Conservation (phyloP, 2,329 filamentous ascomycete species). For the Aspergillus alliaceus region DNA sequence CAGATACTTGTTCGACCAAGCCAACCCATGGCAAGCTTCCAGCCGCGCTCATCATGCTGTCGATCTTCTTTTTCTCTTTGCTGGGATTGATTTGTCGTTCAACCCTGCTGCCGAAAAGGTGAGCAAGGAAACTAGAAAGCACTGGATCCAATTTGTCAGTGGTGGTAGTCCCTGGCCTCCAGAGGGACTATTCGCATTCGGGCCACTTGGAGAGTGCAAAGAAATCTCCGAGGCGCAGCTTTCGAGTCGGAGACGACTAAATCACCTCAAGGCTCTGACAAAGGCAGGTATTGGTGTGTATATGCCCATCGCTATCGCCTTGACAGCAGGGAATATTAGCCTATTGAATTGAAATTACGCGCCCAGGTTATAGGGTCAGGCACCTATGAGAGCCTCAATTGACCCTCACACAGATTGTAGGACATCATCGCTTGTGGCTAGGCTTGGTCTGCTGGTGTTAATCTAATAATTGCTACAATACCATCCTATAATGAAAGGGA, state of each 20-base stretch:
- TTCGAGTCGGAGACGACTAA: constrained; percentile 33
- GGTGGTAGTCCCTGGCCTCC: constrained; percentile 38
- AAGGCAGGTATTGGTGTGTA: constrained; percentile 30
- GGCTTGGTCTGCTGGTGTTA: neutral
- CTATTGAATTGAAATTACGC: constrained; percentile 42
- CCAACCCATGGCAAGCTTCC: constrained; percentile 50
- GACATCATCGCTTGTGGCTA: neutral
- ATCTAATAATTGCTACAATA: neutral
- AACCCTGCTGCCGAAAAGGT: constrained; percentile 34
- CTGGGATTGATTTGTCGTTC: constrained; percentile 38
- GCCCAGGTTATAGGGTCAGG: no score
- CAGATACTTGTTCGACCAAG: constrained; percentile 46
- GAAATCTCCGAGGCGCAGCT: constrained; percentile 35
- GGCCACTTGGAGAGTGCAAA: constrained; percentile 38
- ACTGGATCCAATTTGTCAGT: constrained; percentile 43
- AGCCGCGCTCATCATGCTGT: constrained; percentile 50
- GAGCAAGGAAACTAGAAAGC: constrained; percentile 38
- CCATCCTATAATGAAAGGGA: neutral
- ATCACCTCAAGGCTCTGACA: constrained; percentile 30
- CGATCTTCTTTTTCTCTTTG: constrained; percentile 49
- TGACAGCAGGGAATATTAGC: constrained; percentile 45
- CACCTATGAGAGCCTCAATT: no score
- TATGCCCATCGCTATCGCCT: constrained; percentile 30
- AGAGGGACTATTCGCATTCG: constrained; percentile 37
- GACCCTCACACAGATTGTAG: no score